Evolutionary conservation across 208 protist genomes (phyloP).

Genomic region (Angomonas desouzai): DNA sequence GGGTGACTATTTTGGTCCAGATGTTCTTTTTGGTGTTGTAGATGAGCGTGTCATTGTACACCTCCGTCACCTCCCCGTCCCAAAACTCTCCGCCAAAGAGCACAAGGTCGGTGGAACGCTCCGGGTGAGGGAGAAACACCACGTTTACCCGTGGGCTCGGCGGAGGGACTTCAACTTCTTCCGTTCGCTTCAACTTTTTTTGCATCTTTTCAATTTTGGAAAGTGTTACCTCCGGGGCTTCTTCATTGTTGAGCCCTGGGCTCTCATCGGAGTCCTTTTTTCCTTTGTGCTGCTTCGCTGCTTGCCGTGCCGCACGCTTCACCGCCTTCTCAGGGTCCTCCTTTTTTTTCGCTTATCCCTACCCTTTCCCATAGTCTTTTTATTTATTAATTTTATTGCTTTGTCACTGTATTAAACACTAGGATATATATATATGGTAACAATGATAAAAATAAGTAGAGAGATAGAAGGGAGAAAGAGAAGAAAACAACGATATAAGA

Average conservation of each 20-base stretch:
- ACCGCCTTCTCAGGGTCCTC: slow-evolving; percentile 80
- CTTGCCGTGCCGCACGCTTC: slow-evolving; percentile 62
- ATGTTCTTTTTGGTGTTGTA: slow-evolving; percentile 67
- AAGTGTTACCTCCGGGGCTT: slow-evolving; percentile 78
- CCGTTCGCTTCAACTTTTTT: slow-evolving; percentile 46
- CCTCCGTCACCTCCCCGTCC: slow-evolving; percentile 81
- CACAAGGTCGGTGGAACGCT: slow-evolving; percentile 70
- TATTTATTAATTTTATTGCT: too few species aligned
- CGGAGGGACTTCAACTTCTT: slow-evolving; percentile 60
- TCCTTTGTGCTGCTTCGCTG: slow-evolving; percentile 55
- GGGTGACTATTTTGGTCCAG: slow-evolving; percentile 60
- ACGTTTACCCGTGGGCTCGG: slow-evolving; percentile 81
- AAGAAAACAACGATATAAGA: too few species aligned
- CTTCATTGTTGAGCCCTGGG: slow-evolving; percentile 80
- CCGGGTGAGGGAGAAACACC: slow-evolving; percentile 69
- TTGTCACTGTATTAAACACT: too few species aligned
- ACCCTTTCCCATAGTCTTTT: slow-evolving; percentile 93
- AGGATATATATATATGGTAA: background rate
- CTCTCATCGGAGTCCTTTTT: slow-evolving; percentile 12
- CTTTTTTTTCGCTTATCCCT: slow-evolving; percentile 87
- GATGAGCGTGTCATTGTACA: slow-evolving; percentile 87
- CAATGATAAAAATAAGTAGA: too few species aligned
- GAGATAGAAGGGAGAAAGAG: background rate
- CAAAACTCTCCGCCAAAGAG: slow-evolving; percentile 91
- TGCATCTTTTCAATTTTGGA: slow-evolving; percentile 78